Evolutionary conservation across 2,329 filamentous ascomycete genomes (phyloP).

Genomic region (Alternaria sp.): DNA sequence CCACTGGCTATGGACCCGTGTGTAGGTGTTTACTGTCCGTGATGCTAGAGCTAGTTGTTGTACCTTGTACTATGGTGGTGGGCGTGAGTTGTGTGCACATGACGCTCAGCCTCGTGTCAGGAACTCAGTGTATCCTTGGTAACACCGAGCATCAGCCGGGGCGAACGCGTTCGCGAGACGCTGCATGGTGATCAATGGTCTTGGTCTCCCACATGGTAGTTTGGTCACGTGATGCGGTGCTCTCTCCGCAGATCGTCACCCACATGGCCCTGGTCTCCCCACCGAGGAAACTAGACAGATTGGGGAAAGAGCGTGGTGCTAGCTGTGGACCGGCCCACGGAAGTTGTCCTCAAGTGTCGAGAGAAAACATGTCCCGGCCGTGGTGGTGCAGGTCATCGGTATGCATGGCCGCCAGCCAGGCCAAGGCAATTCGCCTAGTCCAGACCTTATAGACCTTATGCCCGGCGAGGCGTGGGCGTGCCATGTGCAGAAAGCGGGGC

Average conservation of each 20-base stretch:
- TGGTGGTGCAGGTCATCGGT: neutral
- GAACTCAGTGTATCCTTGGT: slow-evolving; percentile 16
- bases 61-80: neutral
- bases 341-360: neutral
- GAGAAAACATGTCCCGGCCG: neutral
- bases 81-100: neutral
- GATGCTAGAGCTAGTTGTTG: neutral
- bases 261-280: slow-evolving; percentile 4
- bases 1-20: slow-evolving; percentile 3
- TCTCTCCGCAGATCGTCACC: neutral
- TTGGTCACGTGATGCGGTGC: neutral
- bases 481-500: slow-evolving; percentile 8
- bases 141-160: slow-evolving; percentile 3
- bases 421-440: neutral
- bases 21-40: neutral
- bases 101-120: slow-evolving; percentile 24
- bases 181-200: neutral
- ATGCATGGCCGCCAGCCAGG: neutral
- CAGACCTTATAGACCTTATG: neutral
- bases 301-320: neutral
- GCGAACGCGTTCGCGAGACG: neutral
- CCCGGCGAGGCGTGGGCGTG: neutral
- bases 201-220: neutral
- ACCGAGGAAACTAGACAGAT: neutral
- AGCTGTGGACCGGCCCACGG: neutral